Conservation (phyloP, 1,139 yeast species). For the Saccharomyces hybrid region DNA sequence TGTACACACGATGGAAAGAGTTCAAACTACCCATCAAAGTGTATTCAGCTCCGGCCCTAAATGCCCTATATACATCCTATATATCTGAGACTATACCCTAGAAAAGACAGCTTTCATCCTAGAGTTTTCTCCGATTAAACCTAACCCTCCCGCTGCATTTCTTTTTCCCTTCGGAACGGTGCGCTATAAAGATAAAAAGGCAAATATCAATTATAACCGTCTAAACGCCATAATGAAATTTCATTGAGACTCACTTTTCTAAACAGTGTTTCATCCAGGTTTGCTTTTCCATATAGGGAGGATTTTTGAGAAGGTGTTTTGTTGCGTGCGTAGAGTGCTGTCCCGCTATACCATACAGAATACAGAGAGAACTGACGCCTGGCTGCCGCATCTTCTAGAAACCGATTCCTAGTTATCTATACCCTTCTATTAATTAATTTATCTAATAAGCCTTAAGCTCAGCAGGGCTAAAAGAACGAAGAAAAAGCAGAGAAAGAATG, state of each 20-base stretch:
- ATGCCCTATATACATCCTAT: too few relatives aligned
- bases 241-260: neutral
- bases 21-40: too few relatives aligned
- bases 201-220: neutral
- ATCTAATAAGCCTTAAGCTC: neutral
- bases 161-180: neutral
- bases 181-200: neutral
- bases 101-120: too few relatives aligned
- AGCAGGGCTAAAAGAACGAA: neutral
- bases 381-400: too few relatives aligned
- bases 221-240: neutral
- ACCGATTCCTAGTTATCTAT: neutral
- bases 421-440: neutral
- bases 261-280: neutral
- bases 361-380: too few relatives aligned
- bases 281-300: too few relatives aligned
- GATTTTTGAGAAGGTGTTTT: too few relatives aligned
- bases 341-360: too few relatives aligned
- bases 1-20: too few relatives aligned
- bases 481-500: neutral
- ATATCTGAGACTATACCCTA: too few relatives aligned
- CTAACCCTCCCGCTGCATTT: neutral
- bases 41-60: too few relatives aligned
- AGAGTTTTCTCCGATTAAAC: neutral
- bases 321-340: too few relatives aligned